phyloP scores from a whole-genome alignment of 1,284 basidiomycete species.

The Pholiota adiposa region DNA sequence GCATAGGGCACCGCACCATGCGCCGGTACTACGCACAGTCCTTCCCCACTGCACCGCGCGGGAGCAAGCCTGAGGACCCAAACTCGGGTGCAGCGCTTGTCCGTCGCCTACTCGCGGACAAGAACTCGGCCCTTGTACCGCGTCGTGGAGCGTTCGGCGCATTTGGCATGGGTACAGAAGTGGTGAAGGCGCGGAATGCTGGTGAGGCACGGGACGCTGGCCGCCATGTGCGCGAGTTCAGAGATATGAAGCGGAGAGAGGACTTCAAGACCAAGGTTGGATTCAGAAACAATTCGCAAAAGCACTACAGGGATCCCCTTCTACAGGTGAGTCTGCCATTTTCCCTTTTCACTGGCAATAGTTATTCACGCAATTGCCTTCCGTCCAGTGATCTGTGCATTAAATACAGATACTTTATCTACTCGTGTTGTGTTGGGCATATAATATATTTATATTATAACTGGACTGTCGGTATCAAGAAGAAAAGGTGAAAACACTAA shows the following conservation, averaged over 20 bases:
- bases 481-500: slow-evolving; percentile 9
- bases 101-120: slow-evolving; percentile 76
- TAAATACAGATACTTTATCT: neutral
- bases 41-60: slow-evolving; percentile 48
- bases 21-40: slow-evolving; percentile 90
- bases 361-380: neutral
- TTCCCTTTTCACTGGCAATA: neutral
- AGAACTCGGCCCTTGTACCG: slow-evolving; percentile 82
- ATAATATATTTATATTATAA: slow-evolving; percentile 14
- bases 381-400: slow-evolving; percentile 13
- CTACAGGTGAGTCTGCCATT: slow-evolving; percentile 24
- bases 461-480: slow-evolving; percentile 3
- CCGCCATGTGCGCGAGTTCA: slow-evolving; percentile 84
- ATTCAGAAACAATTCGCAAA: slow-evolving; percentile 86
- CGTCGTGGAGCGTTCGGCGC: slow-evolving; percentile 87
- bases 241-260: slow-evolving; percentile 81
- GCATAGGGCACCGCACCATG: slow-evolving; percentile 91
- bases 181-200: slow-evolving; percentile 89
- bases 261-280: slow-evolving; percentile 85
- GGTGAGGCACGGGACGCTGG: slow-evolving; percentile 95
- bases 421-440: slow-evolving; percentile 1
- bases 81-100: slow-evolving; percentile 77
- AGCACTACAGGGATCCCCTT: slow-evolving; percentile 76
- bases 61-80: slow-evolving; percentile 56
- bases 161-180: slow-evolving; percentile 78